Conservation (phyloP, 2,329 filamentous ascomycete species). For the Epichloe festucae region DNA sequence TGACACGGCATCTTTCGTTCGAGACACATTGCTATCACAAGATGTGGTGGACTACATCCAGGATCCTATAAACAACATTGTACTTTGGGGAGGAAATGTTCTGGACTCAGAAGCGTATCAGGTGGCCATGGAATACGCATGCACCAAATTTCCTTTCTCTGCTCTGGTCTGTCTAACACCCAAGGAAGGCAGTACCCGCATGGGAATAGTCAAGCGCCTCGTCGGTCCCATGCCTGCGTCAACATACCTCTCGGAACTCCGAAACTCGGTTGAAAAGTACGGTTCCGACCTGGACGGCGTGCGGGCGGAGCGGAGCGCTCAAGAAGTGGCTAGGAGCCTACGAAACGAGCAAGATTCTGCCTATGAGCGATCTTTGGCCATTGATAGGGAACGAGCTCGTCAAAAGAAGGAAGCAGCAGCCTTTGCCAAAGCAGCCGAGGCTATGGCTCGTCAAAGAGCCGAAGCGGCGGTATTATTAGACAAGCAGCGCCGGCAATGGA, state of each 20-base stretch:
- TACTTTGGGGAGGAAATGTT: conserved; percentile 88
- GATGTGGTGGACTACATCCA: conserved; percentile 64
- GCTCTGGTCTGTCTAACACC: conserved; percentile 80
- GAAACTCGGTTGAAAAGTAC: conserved; percentile 60
- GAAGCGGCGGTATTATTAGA: conserved; percentile 43
- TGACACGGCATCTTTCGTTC: conserved; percentile 70
- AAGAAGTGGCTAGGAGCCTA: conserved; percentile 67
- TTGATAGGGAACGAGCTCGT: conserved; percentile 72
- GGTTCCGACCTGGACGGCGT: conserved; percentile 61
- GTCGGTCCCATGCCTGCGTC: conserved; percentile 56
- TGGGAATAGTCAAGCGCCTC: conserved; percentile 78
- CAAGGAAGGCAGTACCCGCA: conserved; percentile 67
- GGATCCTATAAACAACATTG: conserved; percentile 61
- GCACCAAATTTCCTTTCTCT: conserved; percentile 86
- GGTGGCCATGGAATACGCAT: conserved; percentile 73
- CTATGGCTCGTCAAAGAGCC: conserved; percentile 44
- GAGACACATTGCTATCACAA: conserved; percentile 65
- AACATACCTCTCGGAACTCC: conserved; percentile 65
- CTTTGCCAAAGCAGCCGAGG: conserved; percentile 54
- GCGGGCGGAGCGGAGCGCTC: conserved; percentile 63
- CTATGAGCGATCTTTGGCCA: conserved; percentile 82
- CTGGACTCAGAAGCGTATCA: conserved; percentile 91
- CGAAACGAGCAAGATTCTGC: conserved; percentile 85
- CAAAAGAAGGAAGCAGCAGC: conserved; percentile 64
- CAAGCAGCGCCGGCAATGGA: conserved; percentile 53